Base-by-base conservation (phyloP, 495 filamentous ascomycete species). In the Annulohypoxylon maeteangense region DNA sequence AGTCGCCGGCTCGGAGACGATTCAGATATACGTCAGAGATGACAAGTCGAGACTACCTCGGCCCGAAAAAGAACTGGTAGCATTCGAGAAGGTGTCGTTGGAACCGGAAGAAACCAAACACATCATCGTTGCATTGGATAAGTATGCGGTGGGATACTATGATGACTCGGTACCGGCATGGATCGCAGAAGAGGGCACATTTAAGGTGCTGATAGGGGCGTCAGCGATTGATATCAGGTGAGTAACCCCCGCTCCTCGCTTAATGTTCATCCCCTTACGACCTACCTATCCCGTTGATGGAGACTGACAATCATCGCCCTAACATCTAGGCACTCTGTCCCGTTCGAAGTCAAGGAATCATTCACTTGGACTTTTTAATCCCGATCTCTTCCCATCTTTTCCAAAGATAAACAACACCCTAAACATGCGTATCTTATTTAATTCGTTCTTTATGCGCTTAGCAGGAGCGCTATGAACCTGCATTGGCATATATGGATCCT, bases 81-180 rank as follows among this genome's bases (percentile, higher is more conserved):
- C 90, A 0, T 96, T 97, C 76, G 86, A 89, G 68, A 96, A 95
- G 79, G 90, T 95, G 0, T 82, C 82, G 56, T 78, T 96, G 7
- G 83, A 90, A 62, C 85, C 89, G 0, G 90, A 90, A 2, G 89
- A 95, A 84, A 89, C 86, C 2, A 89, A 89, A 78, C 82, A 86
- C 38, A 85, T 94, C n/a, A 77, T 83, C 16, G 83, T 97, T 0
- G 70, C 74, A 7, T 75, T 94, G 3, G 89, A 94, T 70, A 92
- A 91, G 81, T 89, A 92, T 67, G 89, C 92, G 0, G 89, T 91
- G 1, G 92, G 93, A 58, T 96, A 92, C 83, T 96, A 89, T 80
- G 93, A 96, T 68, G 90, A 92, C 67, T 82, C 86, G 32, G 78
- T 89, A 11, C 79, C 82, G 31, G 86, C 84, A 31, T 97, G 93